Evolutionary conservation across 176 grass and related monocot species (phyloP), one percentile per base, ranked within the genome.

Genomic region (Hsuehochloa calcarea): DNA sequence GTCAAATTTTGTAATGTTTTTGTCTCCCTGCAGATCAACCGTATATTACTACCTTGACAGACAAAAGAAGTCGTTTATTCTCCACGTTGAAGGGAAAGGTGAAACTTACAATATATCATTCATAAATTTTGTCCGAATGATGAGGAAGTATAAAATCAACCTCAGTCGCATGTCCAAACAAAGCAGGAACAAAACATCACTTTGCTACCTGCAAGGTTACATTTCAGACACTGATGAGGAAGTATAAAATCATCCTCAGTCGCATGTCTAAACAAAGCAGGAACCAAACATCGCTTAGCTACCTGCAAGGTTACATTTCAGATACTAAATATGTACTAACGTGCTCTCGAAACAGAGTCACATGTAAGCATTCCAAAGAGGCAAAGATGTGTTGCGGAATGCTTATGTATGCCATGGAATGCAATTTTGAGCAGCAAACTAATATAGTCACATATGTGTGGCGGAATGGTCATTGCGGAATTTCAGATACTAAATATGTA

Each of bases 1-100:
- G 2, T 96, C 96, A 74, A 99, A 99, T 92, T 99, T 99, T 79
- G 96, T 99, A 62, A 99, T 99, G 86, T 99, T 99, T 89, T 99
- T 99, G 66, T 99, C 96, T 73, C 96, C 96, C 96, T 99, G 77
- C 86, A 93, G 78, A 39, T 84, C 70, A 61, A 82, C 31, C 45
- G 90, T 81, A 64, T 80, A 47, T 87, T 68, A 84, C 75, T 71
- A 85, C 38, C 44, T 76, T 80, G 26, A 75, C 17, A 67, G 62
- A 79, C 29, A 85, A 68, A 39, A 79, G 8, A 86, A 85, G n/a
- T 81, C 60, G 78, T 65, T 37, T 47, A 80, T 65, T 65, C 20
- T 77, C 41, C 39, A 50, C 10, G 8, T 41, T 78, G 55, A 55
- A 65, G 34, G 55, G 79, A 61, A 44, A 56, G 16, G 56, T 77